Evolutionary conservation across 305 asterid species (phyloP).

Genomic region (Fraxinus platypoda): DNA sequence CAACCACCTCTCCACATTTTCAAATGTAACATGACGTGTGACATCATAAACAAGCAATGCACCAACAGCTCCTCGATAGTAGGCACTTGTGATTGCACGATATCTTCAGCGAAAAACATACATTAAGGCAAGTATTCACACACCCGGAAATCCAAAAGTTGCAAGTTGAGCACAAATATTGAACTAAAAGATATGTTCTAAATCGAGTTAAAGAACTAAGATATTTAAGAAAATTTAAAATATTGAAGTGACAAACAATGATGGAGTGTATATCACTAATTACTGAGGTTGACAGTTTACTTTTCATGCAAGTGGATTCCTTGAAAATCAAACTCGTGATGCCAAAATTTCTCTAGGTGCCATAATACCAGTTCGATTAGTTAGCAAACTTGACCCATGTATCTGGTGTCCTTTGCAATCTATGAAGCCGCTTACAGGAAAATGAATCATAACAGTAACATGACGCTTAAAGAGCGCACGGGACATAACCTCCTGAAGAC

Average conservation of each 20-base stretch:
- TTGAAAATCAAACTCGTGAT: too few species aligned
- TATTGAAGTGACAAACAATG: neutral
- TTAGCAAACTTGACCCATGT: neutral
- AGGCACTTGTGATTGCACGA: neutral
- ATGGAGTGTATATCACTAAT: neutral
- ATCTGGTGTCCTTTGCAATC: constrained; percentile 22
- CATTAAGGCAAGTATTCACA: neutral
- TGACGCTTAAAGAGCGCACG: neutral
- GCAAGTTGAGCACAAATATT: neutral
- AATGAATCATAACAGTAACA: neutral
- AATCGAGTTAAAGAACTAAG: neutral
- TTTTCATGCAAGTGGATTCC: too few species aligned
- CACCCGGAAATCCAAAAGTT: neutral
- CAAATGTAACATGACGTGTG: neutral
- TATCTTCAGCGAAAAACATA: neutral
- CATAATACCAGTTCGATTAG: too few species aligned
- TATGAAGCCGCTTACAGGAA: constrained; percentile 25
- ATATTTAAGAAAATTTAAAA: neutral
- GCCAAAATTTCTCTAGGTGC: too few species aligned
- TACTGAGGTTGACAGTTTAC: neutral
- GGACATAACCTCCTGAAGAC: neutral
- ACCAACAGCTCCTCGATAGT: neutral
- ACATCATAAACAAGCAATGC: neutral
- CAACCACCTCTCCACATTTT: neutral
- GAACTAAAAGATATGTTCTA: neutral